Evolutionary conservation across 2,329 filamentous ascomycete species (phyloP), one percentile per base, ranked within the genome.

Genomic region (Magnaporthiopsis rhizophila): DNA sequence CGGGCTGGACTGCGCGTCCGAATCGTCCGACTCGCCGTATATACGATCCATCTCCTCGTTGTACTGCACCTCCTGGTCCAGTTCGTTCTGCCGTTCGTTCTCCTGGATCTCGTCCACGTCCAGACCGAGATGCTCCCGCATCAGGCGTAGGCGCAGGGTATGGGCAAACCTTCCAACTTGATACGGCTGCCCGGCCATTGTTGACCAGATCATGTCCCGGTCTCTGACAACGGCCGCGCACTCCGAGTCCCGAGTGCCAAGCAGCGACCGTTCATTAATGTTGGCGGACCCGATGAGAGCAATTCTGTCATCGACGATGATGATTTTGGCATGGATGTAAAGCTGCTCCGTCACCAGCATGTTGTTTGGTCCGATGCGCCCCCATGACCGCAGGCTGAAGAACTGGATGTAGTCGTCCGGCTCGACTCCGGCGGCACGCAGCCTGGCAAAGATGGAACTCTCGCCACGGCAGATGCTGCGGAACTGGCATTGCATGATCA

Each of bases 401-500:
- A 99, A 99, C 69, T 91, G 87, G 65, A 99, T 96, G 72, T 96
- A 98, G 65, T 97, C 91, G 74, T 97, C 92, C 0, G 95, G 94
- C 32, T 97, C 92, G 66, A 99, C 95, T 18, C 89, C 91, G 26
- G 83, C 83, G 38, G 89, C 88, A 66, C 88, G 86, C 18, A 98
- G 81, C 28, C 92, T 87, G 12, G 90, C 93, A 74, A 97, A 98
- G 67, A 99, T 96, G 2, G 93, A 97, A 26, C 88, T 85, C 65
- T 96, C 91, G 21, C 95, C 95, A 69, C 95, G 89, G 72, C 92
- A 97, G 69, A 99, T 98, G 74, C 93, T 97, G 69, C 91, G 89
- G 76, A 92, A 98, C 76, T 99, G 95, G 73, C 93, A 97, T 76
- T 96, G 92, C 85, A 99, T 92, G 74, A 98, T 99, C 67, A 98